phyloP scores from a whole-genome alignment of 495 filamentous ascomycete genomes.

The Penicillium taxi region DNA sequence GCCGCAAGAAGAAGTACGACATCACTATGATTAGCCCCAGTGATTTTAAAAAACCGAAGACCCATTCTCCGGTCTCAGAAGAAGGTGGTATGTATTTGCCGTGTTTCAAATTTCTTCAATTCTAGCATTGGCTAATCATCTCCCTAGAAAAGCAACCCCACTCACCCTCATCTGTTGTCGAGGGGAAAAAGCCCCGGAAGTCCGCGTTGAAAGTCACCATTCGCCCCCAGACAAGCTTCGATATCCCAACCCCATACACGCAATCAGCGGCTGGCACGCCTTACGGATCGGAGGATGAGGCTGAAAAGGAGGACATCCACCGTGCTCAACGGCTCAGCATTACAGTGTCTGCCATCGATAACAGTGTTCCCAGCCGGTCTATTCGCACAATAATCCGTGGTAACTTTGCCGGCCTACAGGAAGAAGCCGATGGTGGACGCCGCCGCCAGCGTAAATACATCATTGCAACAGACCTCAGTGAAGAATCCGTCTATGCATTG shows the following conservation, averaged over 20 bases:
- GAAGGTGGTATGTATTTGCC: slow-evolving; percentile 60
- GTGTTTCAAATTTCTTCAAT: not conserved
- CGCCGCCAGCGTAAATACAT: slow-evolving; percentile 78
- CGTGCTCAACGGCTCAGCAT: slow-evolving; percentile 78
- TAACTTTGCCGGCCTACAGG: slow-evolving; percentile 63
- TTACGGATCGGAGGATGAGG: slow-evolving; percentile 78
- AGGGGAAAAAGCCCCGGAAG: slow-evolving; percentile 28
- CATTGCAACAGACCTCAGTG: slow-evolving; percentile 85
- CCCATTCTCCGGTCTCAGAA: slow-evolving; percentile 30
- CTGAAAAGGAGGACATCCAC: slow-evolving; percentile 72
- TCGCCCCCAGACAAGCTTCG: slow-evolving; percentile 76
- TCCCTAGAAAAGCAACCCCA: slow-evolving; percentile 5
- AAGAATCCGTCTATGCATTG: slow-evolving; percentile 86
- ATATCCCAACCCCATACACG: slow-evolving; percentile 37
- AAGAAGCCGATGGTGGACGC: slow-evolving; percentile 64
- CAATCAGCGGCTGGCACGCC: slow-evolving; percentile 67
- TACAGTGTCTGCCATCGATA: slow-evolving; percentile 64
- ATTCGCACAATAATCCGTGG: slow-evolving; percentile 86
- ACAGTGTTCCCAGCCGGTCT: slow-evolving; percentile 68
- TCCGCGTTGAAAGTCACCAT: slow-evolving; percentile 51
- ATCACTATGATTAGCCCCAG: slow-evolving; percentile 16
- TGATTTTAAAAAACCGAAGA: slow-evolving; percentile 13
- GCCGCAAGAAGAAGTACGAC: slow-evolving; percentile 21
- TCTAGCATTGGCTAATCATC: not conserved
- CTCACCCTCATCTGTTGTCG: slow-evolving; percentile 1